A percentile compares a stretch with the other conserved stretches of the same genome.
phyloP scores from a whole-genome alignment of 2,329 filamentous ascomycete species.

The Penicillium paneum region DNA sequence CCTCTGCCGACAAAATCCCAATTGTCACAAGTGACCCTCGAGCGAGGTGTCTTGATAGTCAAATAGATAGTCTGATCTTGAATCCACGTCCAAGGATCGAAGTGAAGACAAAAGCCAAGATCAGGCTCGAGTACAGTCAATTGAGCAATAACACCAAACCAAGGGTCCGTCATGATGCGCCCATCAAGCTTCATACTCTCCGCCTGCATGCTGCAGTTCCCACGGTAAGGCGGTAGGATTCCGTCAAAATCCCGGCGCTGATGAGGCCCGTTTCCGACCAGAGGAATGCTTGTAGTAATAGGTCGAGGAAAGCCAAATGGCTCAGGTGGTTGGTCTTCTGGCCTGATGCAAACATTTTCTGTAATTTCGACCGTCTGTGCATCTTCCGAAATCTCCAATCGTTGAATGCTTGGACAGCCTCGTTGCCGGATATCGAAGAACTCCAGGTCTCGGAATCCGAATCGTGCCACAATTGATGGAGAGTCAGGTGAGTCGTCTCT shows the following conservation, averaged over 20 bases:
- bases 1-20: constrained; percentile 52
- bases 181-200: constrained; percentile 17
- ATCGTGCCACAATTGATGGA: constrained; percentile 49
- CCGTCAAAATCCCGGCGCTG: constrained; percentile 49
- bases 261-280: constrained; percentile 50
- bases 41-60: constrained; percentile 29
- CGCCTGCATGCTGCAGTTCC: constrained; percentile 40
- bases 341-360: constrained; percentile 52
- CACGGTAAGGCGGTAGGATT: constrained; percentile 46
- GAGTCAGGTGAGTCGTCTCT: constrained; percentile 32
- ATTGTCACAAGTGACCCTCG: constrained; percentile 38
- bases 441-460: constrained; percentile 52
- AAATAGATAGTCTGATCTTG: constrained; percentile 24
- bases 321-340: constrained; percentile 39
- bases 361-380: constrained; percentile 51
- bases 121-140: constrained; percentile 30
- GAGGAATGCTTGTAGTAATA: constrained; percentile 52
- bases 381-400: constrained; percentile 52
- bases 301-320: constrained; percentile 31
- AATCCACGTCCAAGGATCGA: constrained; percentile 24
- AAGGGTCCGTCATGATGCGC: constrained; percentile 18
- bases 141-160: constrained; percentile 40
- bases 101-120: constrained; percentile 38
- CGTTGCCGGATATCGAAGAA: constrained; percentile 55
- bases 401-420: constrained; percentile 50